phyloP scores from a whole-genome alignment of 805 yeast genomes.

The Kodamaea hsintzibuensis region DNA sequence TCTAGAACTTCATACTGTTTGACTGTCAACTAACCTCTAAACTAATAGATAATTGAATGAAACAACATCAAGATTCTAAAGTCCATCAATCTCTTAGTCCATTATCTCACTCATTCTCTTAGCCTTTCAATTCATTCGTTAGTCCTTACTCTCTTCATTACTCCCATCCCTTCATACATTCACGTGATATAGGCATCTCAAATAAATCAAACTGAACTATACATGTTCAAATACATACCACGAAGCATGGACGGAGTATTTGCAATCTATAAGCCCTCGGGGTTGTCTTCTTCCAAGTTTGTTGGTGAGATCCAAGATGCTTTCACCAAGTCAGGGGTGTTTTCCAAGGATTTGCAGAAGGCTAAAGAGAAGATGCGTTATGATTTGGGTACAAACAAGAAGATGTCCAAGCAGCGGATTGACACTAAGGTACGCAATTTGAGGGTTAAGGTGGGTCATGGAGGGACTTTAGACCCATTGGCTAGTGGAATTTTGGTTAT shows the following conservation, averaged over 20 bases:
- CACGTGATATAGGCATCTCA: conserved; percentile 1
- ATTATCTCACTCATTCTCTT: no score
- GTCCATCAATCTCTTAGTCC: no score
- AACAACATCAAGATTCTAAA: no score
- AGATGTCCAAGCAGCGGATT: conserved; percentile 47
- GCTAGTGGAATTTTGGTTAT: conserved; percentile 94
- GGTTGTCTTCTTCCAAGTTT: conserved; percentile 76
- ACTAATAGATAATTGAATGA: no score
- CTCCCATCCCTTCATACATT: no score
- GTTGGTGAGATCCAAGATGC: conserved; percentile 63
- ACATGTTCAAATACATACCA: not conserved
- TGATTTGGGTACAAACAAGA: conserved; percentile 38
- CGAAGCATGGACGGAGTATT: conserved; percentile 81
- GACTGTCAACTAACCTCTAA: no score
- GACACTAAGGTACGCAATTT: conserved; percentile 52
- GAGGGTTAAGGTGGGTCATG: conserved; percentile 92
- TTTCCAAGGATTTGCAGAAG: conserved; percentile 52
- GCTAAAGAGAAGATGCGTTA: conserved; percentile 47
- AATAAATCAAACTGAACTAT: not conserved
- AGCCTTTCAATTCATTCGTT: no score
- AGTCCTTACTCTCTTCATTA: no score
- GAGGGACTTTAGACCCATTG: conserved; percentile 94
- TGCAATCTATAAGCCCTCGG: conserved; percentile 88
- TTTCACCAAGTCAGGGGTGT: conserved; percentile 60
- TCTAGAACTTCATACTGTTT: no score